A percentile compares a stretch with the other conserved stretches of the same genome.
Evolutionary conservation across 805 yeast species (phyloP).

Genomic region (Saturnispora hagleri): DNA sequence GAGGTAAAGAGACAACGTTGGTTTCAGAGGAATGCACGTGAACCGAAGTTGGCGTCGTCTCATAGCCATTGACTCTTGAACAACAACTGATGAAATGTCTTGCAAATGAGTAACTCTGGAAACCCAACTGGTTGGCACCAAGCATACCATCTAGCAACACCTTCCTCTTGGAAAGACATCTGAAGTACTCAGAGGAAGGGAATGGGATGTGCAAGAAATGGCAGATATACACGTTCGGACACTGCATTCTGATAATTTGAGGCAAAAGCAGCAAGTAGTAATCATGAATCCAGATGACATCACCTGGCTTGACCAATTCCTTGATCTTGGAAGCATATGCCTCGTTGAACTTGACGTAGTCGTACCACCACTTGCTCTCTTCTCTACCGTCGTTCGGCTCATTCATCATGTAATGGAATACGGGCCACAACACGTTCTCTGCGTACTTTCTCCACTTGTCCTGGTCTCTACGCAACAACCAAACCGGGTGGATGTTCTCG

Average conservation of each 20-base stretch:
- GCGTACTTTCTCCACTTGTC: constrained; percentile 83
- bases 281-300: constrained; percentile 88
- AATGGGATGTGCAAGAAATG: constrained; percentile 85
- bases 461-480: constrained; percentile 77
- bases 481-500: constrained; percentile 68
- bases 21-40: constrained; percentile 71
- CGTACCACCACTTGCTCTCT: constrained; percentile 72
- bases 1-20: constrained; percentile 67
- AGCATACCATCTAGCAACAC: constrained; percentile 83
- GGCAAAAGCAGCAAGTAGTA: constrained; percentile 77
- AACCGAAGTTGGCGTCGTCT: constrained; percentile 48
- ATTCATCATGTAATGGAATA: constrained; percentile 84
- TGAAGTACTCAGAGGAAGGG: constrained; percentile 88
- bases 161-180: constrained; percentile 76
- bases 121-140: constrained; percentile 79
- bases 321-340: constrained; percentile 76
- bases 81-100: constrained; percentile 90
- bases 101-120: constrained; percentile 79
- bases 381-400: constrained; percentile 59
- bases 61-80: constrained; percentile 78
- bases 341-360: constrained; percentile 84
- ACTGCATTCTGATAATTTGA: constrained; percentile 67
- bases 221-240: constrained; percentile 67
- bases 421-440: constrained; percentile 88
- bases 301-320: constrained; percentile 75